Conservation (phyloP, 345 rosid species). For the Lumnitzera racemosa region DNA sequence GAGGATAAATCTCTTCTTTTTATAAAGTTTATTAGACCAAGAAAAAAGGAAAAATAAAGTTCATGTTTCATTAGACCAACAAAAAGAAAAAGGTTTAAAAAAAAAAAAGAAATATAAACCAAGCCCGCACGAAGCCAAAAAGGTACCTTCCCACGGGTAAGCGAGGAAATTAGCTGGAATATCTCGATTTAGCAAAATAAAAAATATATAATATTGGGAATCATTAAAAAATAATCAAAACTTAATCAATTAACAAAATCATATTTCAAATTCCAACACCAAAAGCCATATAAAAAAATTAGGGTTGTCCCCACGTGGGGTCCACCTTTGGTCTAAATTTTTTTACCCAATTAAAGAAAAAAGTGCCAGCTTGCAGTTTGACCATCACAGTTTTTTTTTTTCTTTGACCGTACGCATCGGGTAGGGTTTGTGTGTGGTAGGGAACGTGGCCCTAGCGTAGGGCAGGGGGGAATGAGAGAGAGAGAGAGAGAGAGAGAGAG, state of each 20-base stretch:
- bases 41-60: neutral
- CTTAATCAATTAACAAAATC: neutral
- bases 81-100: neutral
- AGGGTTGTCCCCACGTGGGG: neutral
- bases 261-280: conserved; percentile 8
- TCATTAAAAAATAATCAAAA: neutral
- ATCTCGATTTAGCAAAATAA: conserved; percentile 2
- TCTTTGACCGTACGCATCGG: conserved; percentile 16
- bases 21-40: neutral
- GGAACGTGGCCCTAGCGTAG: too few relatives aligned
- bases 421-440: neutral
- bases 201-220: neutral
- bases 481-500: too few relatives aligned
- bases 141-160: neutral
- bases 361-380: conserved; percentile 20
- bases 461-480: too few relatives aligned
- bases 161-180: neutral
- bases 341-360: neutral
- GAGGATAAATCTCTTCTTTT: conserved; percentile 13
- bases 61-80: too few relatives aligned
- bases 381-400: conserved; percentile 12
- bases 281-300: neutral
- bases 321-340: neutral
- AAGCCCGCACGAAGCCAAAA: conserved; percentile 12
- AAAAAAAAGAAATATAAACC: neutral